phyloP scores from a whole-genome alignment of 345 rosid genomes.

The Syzygium oleosum region DNA sequence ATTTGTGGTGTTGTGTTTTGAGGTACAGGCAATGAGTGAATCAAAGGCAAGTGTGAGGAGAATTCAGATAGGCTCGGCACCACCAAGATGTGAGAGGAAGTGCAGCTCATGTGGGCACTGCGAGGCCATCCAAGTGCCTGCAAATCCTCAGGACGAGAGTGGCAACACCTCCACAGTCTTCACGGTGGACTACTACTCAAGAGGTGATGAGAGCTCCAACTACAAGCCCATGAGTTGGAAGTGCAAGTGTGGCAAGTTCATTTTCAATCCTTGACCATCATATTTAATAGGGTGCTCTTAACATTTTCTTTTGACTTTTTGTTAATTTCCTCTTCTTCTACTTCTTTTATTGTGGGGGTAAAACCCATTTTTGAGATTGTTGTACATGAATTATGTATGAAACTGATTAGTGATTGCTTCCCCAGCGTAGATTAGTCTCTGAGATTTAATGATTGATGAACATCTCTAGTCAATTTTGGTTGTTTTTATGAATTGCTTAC shows the following conservation, averaged over 20 bases:
- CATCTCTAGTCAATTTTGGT: background rate
- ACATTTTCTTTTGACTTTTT: background rate
- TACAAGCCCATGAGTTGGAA: constrained; percentile 97
- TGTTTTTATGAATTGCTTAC: background rate
- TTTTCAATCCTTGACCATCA: constrained; percentile 58
- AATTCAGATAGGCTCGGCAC: constrained; percentile 74
- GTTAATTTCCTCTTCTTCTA: background rate
- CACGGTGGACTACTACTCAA: background rate
- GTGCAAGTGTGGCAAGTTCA: constrained; percentile 87
- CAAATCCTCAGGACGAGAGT: constrained; percentile 45
- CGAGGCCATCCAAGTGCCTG: constrained; percentile 87
- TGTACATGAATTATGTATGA: background rate
- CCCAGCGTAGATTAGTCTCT: background rate
- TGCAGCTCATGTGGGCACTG: constrained; percentile 76
- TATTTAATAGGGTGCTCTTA: background rate
- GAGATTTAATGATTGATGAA: background rate
- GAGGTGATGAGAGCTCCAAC: constrained; percentile 58
- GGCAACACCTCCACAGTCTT: background rate
- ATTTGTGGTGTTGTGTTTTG: background rate
- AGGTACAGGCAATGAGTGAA: constrained; percentile 17
- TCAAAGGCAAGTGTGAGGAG: constrained; percentile 29
- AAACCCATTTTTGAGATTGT: background rate
- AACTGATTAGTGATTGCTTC: background rate
- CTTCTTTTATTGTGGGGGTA: background rate
- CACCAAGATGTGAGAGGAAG: constrained; percentile 80